These are phyloP conservation scores for Penicillium sp. DNA, from an alignment of 2,329 filamentous ascomycete species.

Conservation along the genomic window DNA sequence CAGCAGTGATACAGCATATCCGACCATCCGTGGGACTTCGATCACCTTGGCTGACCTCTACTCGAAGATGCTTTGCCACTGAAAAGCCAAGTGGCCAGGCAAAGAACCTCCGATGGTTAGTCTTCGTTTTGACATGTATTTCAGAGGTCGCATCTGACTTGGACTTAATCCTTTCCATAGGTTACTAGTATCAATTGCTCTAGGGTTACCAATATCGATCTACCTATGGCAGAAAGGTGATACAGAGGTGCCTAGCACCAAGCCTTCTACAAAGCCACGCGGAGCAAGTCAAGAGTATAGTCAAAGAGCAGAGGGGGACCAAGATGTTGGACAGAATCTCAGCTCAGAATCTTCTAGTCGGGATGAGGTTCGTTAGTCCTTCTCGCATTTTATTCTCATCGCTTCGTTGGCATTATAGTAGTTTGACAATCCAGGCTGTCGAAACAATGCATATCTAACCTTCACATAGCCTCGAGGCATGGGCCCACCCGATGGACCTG, in stretches of 20 bases:
- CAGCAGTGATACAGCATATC: not conserved
- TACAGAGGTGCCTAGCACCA: not conserved
- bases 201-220: not conserved
- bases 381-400: too few species aligned
- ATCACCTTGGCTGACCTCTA: not conserved
- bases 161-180: not conserved
- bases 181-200: not conserved
- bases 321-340: not conserved
- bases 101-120: not conserved
- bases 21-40: not conserved
- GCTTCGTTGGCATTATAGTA: not conserved
- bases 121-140: not conserved
- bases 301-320: not conserved
- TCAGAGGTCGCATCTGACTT: not conserved
- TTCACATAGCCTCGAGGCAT: constrained; percentile 8
- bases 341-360: not conserved
- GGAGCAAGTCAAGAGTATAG: constrained; percentile 13
- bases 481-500: constrained; percentile 4
- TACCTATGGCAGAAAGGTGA: not conserved
- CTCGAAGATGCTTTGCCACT: not conserved
- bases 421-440: not conserved
- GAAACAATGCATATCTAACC: not conserved
- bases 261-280: not conserved
- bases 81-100: not conserved
- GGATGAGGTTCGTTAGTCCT: not conserved